These are phyloP conservation scores for Simplicillium sp. DNA, from an alignment of 2,329 filamentous ascomycete species.

Conservation along the genomic window DNA sequence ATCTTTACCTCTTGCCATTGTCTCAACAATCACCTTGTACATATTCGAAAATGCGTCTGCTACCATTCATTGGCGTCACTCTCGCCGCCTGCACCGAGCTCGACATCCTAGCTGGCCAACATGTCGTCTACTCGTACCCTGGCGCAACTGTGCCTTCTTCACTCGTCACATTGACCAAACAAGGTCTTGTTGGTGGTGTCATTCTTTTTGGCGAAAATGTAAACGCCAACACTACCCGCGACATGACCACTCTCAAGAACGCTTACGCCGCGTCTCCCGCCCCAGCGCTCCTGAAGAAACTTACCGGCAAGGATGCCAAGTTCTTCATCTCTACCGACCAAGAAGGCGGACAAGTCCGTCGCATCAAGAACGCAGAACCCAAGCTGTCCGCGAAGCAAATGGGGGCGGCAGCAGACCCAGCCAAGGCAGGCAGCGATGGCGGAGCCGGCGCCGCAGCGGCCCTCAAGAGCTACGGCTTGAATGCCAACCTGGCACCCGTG, in stretches of 20 bases:
- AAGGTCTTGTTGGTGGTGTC: slow-evolving; percentile 7
- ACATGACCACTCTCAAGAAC: slow-evolving; percentile 3
- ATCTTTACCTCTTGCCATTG: too few species aligned
- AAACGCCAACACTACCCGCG: slow-evolving; percentile 6
- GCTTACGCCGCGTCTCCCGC: slow-evolving; percentile 7
- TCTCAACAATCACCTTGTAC: too few species aligned
- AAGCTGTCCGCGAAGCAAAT: slow-evolving; percentile 3
- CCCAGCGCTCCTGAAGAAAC: slow-evolving; percentile 1
- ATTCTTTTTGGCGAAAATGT: slow-evolving; percentile 8
- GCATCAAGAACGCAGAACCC: slow-evolving; percentile 3
- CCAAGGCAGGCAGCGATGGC: slow-evolving; percentile 3
- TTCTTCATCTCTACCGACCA: slow-evolving; percentile 8
- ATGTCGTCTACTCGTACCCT: slow-evolving; percentile 10
- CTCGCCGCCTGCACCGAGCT: slow-evolving; percentile 1
- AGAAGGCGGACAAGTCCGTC: slow-evolving; percentile 6
- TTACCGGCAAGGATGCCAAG: slow-evolving; percentile 3
- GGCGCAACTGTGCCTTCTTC: not conserved
- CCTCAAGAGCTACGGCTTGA: slow-evolving; percentile 30
- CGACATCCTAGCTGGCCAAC: slow-evolving; percentile 11
- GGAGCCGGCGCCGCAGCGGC: slow-evolving; percentile 3
- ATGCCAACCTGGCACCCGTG: slow-evolving; percentile 14
- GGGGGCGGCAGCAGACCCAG: slow-evolving; percentile 1
- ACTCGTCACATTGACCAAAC: slow-evolving; percentile 5
- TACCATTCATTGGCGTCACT: too few species aligned
- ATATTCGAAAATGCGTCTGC: too few species aligned